phyloP scores from a whole-genome alignment of 2,329 filamentous ascomycete species.

The Botrytis aclada region DNA sequence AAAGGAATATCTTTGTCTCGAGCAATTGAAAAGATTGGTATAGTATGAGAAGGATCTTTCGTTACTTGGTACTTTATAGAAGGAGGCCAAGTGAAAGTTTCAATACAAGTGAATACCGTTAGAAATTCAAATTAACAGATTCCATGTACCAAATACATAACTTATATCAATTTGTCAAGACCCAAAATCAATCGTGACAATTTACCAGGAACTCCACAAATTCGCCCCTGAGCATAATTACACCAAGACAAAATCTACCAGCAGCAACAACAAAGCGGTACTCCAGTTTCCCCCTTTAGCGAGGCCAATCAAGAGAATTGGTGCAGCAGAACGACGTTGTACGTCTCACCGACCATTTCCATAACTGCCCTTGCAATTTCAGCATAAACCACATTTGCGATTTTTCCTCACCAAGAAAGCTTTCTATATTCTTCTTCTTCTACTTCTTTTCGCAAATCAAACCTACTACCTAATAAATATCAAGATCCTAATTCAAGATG shows the following conservation, averaged over 20 bases:
- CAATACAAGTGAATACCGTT: background rate
- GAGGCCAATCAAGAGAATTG: constrained; percentile 32
- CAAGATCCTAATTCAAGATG: constrained; percentile 56
- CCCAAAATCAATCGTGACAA: background rate
- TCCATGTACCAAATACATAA: constrained; percentile 6
- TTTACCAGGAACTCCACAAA: constrained; percentile 18
- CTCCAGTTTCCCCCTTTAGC: constrained; percentile 26
- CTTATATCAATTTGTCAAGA: constrained; percentile 12
- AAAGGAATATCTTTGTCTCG: constrained; percentile 8
- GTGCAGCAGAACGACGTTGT: constrained; percentile 18
- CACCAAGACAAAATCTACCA: constrained; percentile 23
- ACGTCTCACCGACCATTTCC: constrained; percentile 29
- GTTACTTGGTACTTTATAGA: background rate
- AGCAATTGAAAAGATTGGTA: constrained; percentile 6
- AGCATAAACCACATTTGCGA: constrained; percentile 18
- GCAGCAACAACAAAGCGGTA: constrained; percentile 31
- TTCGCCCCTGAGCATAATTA: constrained; percentile 20
- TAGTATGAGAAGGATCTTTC: background rate
- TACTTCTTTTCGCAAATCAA: constrained; percentile 8
- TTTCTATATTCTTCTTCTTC: constrained; percentile 12
- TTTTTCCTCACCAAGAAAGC: constrained; percentile 21
- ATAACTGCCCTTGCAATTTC: constrained; percentile 17
- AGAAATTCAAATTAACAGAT: background rate
- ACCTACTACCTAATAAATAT: constrained; percentile 8
- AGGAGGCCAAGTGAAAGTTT: background rate